Percentiles rank a stretch among this genome's conserved stretches.
Conservation (phyloP, 257 asterid genomes). For the Primulina huaijiensis region DNA sequence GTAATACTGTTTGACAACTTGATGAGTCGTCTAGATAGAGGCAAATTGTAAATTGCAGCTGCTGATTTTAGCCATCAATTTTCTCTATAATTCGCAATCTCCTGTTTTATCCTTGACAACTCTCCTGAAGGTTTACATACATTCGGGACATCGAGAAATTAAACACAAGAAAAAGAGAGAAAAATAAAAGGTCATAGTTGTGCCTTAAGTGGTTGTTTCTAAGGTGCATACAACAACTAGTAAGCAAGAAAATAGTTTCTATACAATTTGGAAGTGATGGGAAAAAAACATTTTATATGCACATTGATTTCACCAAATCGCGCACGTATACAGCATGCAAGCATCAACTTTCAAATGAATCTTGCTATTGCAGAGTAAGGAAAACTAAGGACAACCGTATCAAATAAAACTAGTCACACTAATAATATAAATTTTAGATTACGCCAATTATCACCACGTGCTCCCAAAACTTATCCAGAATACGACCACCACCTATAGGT, state of each 20-base stretch:
- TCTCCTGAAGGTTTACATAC: neutral
- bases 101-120: conserved; percentile 1
- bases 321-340: neutral
- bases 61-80: neutral
- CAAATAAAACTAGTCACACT: neutral
- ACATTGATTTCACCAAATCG: neutral
- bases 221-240: neutral
- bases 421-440: neutral
- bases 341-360: neutral
- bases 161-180: neutral
- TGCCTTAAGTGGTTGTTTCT: neutral
- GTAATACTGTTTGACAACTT: neutral
- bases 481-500: neutral
- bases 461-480: neutral
- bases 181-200: neutral
- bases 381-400: neutral
- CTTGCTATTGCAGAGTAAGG: neutral
- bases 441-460: neutral
- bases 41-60: neutral
- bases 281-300: neutral
- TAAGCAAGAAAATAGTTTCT: neutral
- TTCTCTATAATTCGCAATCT: neutral
- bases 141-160: neutral
- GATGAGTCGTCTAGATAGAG: neutral
- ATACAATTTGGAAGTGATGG: neutral